Percentiles rank a stretch among this genome's conserved stretches.
phyloP scores from a whole-genome alignment of 169 alveolate species.

The Eimeria praecox region DNA sequence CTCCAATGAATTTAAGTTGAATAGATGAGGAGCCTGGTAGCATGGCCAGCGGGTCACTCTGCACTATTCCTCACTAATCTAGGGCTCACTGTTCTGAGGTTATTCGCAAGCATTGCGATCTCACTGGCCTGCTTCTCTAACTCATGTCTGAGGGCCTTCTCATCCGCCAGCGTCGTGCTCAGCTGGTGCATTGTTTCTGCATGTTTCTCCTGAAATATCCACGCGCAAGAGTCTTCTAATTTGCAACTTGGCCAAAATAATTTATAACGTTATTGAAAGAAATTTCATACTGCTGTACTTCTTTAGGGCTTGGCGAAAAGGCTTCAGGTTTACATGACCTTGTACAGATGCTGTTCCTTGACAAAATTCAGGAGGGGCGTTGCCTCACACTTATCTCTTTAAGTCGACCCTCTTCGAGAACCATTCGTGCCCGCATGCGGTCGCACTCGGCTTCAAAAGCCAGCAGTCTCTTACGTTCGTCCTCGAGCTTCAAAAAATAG shows the following conservation, averaged over 20 bases:
- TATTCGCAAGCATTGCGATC: conserved; percentile 29
- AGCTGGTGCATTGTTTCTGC: conserved; percentile 6
- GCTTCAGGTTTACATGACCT: background rate
- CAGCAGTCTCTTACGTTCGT: conserved; percentile 37
- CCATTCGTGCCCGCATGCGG: conserved; percentile 44
- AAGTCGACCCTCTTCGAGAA: conserved; percentile 29
- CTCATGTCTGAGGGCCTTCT: conserved; percentile 66
- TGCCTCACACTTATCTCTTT: conserved; percentile 51
- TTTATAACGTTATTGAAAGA: background rate
- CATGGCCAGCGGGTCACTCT: background rate
- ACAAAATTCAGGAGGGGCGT: background rate
- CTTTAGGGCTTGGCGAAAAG: background rate
- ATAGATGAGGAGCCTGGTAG: background rate
- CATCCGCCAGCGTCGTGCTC: conserved; percentile 23
- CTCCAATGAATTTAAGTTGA: background rate
- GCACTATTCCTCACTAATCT: background rate
- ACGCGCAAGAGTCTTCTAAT: background rate
- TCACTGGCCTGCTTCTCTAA: conserved; percentile 60
- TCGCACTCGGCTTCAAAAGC: conserved; percentile 31
- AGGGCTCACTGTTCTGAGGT: conserved; percentile 27
- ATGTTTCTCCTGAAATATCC: conserved; percentile 33
- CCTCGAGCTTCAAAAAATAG: conserved; percentile 42
- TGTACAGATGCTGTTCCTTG: background rate
- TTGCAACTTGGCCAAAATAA: background rate
- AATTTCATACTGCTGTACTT: background rate